Conservation (phyloP, 371 early-diverging fungal genomes). For the Zychaea mexicana region DNA sequence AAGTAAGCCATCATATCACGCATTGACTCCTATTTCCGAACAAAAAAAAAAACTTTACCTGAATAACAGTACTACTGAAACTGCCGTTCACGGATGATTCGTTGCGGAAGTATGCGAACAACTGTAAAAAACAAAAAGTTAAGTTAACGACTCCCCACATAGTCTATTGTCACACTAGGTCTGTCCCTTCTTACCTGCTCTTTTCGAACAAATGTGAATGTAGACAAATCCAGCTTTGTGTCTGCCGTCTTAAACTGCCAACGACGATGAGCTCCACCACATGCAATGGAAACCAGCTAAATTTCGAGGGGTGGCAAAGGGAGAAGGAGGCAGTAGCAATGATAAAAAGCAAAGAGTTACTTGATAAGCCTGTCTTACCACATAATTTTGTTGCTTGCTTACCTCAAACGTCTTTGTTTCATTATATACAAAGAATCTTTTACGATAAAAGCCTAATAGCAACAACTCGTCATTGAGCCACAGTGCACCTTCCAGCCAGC, state of each 20-base stretch:
- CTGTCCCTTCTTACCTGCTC: constrained; percentile 35
- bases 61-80: constrained; percentile 53
- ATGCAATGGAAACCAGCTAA: constrained; percentile 53
- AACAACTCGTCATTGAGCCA: constrained; percentile 61
- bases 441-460: constrained; percentile 71
- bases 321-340: neutral
- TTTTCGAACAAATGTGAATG: constrained; percentile 58
- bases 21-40: neutral
- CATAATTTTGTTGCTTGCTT: neutral
- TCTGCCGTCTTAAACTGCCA: constrained; percentile 59
- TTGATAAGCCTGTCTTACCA: no score
- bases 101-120: constrained; percentile 53
- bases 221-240: constrained; percentile 45
- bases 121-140: constrained; percentile 13
- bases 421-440: constrained; percentile 73
- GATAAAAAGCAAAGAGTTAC: neutral
- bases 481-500: constrained; percentile 66
- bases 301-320: neutral
- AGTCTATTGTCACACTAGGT: neutral
- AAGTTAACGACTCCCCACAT: neutral
- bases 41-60: constrained; percentile 15
- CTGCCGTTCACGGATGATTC: constrained; percentile 39
- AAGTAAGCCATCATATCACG: neutral
- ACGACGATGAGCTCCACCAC: constrained; percentile 63
- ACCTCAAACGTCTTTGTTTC: constrained; percentile 70